Evolutionary conservation across 2,329 filamentous ascomycete genomes (phyloP), one percentile per base, ranked within the genome.

Genomic region (Corinectria fuckeliana): DNA sequence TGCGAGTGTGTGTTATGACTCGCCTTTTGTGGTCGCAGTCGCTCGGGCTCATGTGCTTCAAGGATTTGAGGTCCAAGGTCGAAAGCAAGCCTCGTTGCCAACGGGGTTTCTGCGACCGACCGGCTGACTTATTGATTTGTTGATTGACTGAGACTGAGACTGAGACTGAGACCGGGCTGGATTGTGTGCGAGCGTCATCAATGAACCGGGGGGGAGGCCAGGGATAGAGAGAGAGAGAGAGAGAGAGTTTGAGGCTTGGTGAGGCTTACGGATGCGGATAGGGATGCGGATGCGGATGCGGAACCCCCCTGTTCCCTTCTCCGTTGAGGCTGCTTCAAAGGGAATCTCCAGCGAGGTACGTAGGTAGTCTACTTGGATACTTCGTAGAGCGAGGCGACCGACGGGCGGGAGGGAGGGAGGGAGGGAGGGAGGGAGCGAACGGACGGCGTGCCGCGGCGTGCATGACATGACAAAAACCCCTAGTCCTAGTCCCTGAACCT

Each of bases 381-480:
- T n/a, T n/a, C n/a, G n/a, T n/a, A n/a, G n/a, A n/a, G n/a, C n/a
- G n/a, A n/a, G n/a, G n/a, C n/a, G n/a, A n/a, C n/a, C 41, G 39
- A 53, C 38, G 36, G 18, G 36, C 48, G 44, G 20, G 32, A 32
- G 48, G 25, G 20, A 16, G 9, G 10, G 42, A 10, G 44, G 48
- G 48, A 18, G 20, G 23, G 9, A 8, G 42, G 14, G 44, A 25
- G 14, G 16, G 20, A 18, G 23, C 25, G 42, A n/a, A 39, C 20
- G 36, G 44, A 23, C 48, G 38, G 38, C 36, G 50, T 20, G 32
- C 45, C n/a, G 38, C 38, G 18, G 41, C 41, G 44, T 61, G 58
- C 49, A 61, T 61, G 54, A 52, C 51, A 60, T 60, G 58, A 53
- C 58, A 26, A 36, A 42, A 49, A n/a, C n/a, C 36, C 41, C 21